These are phyloP conservation scores for Heterobasidion irregulare DNA, from an alignment of 1,284 basidiomycete genomes.

Conservation along the genomic window DNA sequence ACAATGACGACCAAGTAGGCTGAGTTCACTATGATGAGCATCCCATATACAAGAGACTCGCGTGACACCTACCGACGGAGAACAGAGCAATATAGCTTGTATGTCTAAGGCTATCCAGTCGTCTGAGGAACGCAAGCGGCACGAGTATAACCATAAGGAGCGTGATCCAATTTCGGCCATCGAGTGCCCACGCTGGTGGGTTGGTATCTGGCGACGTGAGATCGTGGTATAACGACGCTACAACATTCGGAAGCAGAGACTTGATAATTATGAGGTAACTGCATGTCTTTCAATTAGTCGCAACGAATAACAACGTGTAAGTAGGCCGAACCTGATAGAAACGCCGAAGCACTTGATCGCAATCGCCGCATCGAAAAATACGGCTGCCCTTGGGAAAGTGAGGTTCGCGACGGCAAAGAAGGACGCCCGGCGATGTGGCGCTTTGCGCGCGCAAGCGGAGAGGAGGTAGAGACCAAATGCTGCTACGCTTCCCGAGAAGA, in stretches of 20 bases:
- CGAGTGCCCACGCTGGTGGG: conserved; percentile 69
- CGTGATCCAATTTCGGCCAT: conserved; percentile 78
- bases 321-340: conserved; percentile 67
- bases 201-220: conserved; percentile 55
- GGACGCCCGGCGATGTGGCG: conserved; percentile 70
- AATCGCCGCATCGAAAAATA: conserved; percentile 90
- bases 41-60: not conserved
- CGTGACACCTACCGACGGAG: conserved; percentile 61
- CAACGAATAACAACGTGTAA: conserved; percentile 6
- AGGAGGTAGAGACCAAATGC: conserved; percentile 89
- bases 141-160: conserved; percentile 78
- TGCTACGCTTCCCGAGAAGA: conserved; percentile 77
- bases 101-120: conserved; percentile 75
- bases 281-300: not conserved
- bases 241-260: conserved; percentile 91
- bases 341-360: conserved; percentile 97
- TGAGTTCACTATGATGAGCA: conserved; percentile 17
- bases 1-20: conserved; percentile 74
- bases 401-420: conserved; percentile 84
- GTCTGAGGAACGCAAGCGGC: conserved; percentile 83
- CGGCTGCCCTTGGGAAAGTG: conserved; percentile 77
- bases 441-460: conserved; percentile 76
- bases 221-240: conserved; percentile 75
- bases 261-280: conserved; percentile 95
- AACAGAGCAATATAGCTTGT: conserved; percentile 84